phyloP scores from a whole-genome alignment of 2,329 filamentous ascomycete genomes.

The Aspergillus ruber region DNA sequence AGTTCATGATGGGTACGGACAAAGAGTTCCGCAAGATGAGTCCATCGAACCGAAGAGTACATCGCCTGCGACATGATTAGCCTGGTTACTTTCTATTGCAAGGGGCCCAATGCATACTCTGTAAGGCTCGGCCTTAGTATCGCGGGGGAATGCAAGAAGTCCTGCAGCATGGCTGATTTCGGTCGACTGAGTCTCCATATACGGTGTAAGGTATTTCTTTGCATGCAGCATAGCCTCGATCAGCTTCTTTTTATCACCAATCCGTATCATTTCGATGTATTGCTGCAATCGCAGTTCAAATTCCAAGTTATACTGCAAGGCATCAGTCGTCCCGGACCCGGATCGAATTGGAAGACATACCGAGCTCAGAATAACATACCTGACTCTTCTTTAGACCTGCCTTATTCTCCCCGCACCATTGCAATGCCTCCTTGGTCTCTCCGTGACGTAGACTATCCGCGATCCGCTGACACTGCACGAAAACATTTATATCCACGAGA shows the following conservation, averaged over 20 bases:
- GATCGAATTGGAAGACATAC: neutral
- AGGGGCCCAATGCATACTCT: conserved; percentile 38
- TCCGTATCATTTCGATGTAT: conserved; percentile 83
- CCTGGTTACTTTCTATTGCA: neutral
- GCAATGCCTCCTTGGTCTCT: conserved; percentile 70
- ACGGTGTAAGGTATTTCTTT: conserved; percentile 70
- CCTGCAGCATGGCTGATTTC: conserved; percentile 70
- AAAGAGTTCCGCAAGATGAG: conserved; percentile 70
- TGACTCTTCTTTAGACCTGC: conserved; percentile 84
- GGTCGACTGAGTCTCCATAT: conserved; percentile 59
- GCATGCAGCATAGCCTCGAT: conserved; percentile 76
- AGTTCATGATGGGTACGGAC: conserved; percentile 79
- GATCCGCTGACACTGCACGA: conserved; percentile 73
- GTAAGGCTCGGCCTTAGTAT: conserved; percentile 55
- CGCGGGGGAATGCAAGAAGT: conserved; percentile 67
- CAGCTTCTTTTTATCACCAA: conserved; percentile 56
- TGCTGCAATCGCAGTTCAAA: conserved; percentile 91
- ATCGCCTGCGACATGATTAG: conserved; percentile 48
- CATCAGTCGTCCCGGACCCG: neutral
- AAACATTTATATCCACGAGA: conserved; percentile 83
- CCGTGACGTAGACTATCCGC: conserved; percentile 64
- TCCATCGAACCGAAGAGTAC: conserved; percentile 70
- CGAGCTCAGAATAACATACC: conserved; percentile 41
- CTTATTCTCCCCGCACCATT: conserved; percentile 91
- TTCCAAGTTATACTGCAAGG: conserved; percentile 67